Evolutionary conservation across 2,329 filamentous ascomycete species (phyloP).

Genomic region (Leptosphaerulina australis): DNA sequence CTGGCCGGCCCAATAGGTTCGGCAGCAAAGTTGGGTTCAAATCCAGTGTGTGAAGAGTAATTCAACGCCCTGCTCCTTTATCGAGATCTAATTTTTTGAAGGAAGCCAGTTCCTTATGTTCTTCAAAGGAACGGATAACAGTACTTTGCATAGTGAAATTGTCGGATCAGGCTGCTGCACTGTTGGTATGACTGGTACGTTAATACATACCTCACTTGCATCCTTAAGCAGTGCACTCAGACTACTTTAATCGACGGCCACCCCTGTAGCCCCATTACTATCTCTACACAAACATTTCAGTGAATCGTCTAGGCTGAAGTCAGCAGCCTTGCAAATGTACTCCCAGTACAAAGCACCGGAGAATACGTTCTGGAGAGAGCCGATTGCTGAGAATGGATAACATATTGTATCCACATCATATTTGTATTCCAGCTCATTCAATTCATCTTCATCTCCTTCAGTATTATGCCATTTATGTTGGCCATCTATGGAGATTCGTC

Average conservation of each 20-base stretch:
- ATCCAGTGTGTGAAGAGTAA: constrained; percentile 11
- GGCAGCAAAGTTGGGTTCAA: constrained; percentile 15
- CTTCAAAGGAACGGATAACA: not conserved
- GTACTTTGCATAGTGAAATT: not conserved
- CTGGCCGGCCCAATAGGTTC: constrained; percentile 20
- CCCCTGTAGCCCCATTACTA: not conserved
- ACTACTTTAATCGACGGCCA: not conserved
- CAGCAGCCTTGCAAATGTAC: not conserved
- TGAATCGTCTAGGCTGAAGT: not conserved
- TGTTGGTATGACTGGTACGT: not conserved
- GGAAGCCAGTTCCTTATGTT: not conserved
- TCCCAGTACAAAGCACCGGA: not conserved
- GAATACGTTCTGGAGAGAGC: not conserved
- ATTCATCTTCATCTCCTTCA: not conserved
- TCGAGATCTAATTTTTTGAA: not conserved
- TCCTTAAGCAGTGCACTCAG: not conserved
- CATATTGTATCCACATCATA: too few relatives aligned
- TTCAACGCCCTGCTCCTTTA: constrained; percentile 10
- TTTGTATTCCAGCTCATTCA: too few relatives aligned
- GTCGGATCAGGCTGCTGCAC: not conserved
- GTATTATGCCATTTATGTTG: too few relatives aligned
- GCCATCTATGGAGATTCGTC: too few relatives aligned
- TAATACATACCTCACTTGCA: constrained; percentile 1
- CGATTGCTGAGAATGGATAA: too few relatives aligned
- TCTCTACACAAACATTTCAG: not conserved